Percentiles rank a stretch among this genome's conserved stretches.
Evolutionary conservation across 2,329 filamentous ascomycete species (phyloP).

Genomic region (Whalleya microplaca): DNA sequence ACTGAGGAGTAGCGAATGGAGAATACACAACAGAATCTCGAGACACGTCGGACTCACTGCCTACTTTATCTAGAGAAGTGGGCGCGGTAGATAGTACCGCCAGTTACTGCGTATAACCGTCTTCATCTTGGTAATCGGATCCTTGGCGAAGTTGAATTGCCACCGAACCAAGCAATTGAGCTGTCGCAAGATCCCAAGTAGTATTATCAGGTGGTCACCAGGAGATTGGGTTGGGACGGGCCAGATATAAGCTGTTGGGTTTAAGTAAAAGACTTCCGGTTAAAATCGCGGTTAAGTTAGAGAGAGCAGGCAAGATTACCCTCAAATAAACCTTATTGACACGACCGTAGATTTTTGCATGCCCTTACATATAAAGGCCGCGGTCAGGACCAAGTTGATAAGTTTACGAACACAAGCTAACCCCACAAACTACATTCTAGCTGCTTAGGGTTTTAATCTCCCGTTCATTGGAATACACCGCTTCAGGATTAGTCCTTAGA

Average conservation of each 20-base stretch:
- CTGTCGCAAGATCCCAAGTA: no score
- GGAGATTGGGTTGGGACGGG: background rate
- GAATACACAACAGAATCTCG: background rate
- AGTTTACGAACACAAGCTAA: background rate
- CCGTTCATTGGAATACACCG: background rate
- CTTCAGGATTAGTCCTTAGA: background rate
- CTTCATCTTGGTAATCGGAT: background rate
- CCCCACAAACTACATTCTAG: background rate
- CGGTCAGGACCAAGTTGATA: background rate
- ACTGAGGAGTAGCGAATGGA: conserved; percentile 10
- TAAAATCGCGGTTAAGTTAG: background rate
- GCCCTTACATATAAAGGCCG: no score
- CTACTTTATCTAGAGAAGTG: background rate
- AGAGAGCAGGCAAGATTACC: no score
- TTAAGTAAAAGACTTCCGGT: background rate
- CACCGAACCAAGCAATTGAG: no score
- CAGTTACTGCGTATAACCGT: background rate
- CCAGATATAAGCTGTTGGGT: background rate
- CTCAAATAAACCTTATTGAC: no score
- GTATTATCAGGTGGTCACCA: background rate
- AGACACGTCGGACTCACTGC: background rate
- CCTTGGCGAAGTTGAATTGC: no score
- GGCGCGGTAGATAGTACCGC: background rate
- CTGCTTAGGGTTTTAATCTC: background rate
- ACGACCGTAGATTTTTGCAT: no score